phyloP scores from a whole-genome alignment of 2,329 filamentous ascomycete species.

The Dactylonectria macrodidyma region DNA sequence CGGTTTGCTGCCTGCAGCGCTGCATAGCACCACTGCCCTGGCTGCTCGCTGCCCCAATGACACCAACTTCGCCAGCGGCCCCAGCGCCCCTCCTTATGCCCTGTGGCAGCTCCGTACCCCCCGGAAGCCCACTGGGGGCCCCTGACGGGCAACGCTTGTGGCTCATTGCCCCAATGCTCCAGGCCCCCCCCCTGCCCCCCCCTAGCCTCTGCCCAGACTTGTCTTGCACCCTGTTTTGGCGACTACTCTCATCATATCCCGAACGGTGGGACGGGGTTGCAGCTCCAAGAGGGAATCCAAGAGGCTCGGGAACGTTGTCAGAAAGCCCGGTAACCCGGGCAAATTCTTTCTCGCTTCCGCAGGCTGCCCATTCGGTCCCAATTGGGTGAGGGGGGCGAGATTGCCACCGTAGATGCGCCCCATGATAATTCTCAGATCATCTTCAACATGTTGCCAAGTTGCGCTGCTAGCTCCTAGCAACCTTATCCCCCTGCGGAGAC shows the following conservation, averaged over 20 bases:
- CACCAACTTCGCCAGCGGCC: background rate
- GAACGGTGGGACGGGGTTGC: slow-evolving; percentile 7
- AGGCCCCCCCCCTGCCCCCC: background rate
- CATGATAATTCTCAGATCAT: slow-evolving; percentile 19
- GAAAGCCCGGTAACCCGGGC: background rate
- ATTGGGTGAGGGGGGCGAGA: slow-evolving; percentile 12
- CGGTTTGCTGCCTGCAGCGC: slow-evolving; percentile 5
- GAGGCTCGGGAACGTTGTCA: background rate
- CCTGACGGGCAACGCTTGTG: too few relatives aligned
- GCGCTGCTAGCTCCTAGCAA: background rate
- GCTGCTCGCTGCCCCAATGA: slow-evolving; percentile 1
- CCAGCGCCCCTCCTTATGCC: background rate
- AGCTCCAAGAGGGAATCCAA: background rate
- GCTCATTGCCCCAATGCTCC: too few relatives aligned
- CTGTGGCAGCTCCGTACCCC: background rate
- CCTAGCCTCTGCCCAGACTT: slow-evolving; percentile 26
- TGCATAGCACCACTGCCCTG: slow-evolving; percentile 2
- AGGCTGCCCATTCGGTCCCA: background rate
- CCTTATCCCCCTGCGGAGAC: slow-evolving; percentile 9
- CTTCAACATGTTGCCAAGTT: background rate
- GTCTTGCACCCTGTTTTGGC: slow-evolving; percentile 21
- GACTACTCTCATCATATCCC: slow-evolving; percentile 23
- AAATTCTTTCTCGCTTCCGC: background rate
- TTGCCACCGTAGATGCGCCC: slow-evolving; percentile 1
- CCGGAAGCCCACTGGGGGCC: background rate